Evolutionary conservation across 2,329 filamentous ascomycete species (phyloP), one percentile per base, ranked within the genome.

Genomic region (Nannizziopsis arthrosporioides): DNA sequence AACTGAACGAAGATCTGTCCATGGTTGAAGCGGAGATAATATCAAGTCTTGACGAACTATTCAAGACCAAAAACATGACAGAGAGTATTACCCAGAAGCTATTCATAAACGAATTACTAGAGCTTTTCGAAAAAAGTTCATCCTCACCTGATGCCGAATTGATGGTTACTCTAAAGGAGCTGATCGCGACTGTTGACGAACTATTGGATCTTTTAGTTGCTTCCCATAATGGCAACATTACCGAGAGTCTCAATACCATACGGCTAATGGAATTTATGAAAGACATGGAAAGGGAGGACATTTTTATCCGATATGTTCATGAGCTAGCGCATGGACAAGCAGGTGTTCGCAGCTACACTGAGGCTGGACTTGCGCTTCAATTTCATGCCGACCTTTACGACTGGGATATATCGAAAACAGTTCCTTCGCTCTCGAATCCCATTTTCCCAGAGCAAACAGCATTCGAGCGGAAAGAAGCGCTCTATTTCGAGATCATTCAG

Each of bases 11-110:
- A 62, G 90, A 96, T 62, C 70, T 98, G 42, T 84, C 84, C 2
- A 81, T 92, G 42, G 85, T 98, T 44, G 89, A 96, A 65, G 92
- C 88, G 1, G 92, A 95, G 65, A 89, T 96, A 72, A 94, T 98
- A 57, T 90, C 95, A 59, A 93, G 85, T 55, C 70, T 98, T 47
- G 92, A 98, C 61, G 74, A 77, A 18, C 78, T 94, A 45, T 95
- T 95, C 73, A 94, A 95, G 67, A 78, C 82, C 6, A 92, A 89
- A 67, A 81, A 83, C 5, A 73, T 94, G 60, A 93, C 84, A 0
- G 90, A 95, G 66, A 90, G 82, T 54, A 82, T 94, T 27, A 73
- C 92, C 40, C 89, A 95, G 62, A 96, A 95, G 66, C 77, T 93
- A 1, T 96, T 98, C 62, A 82, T 98, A 39, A 75, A 77, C 15